Conservation (phyloP, 73 alveolate species). For the Effrenium voratum region DNA sequence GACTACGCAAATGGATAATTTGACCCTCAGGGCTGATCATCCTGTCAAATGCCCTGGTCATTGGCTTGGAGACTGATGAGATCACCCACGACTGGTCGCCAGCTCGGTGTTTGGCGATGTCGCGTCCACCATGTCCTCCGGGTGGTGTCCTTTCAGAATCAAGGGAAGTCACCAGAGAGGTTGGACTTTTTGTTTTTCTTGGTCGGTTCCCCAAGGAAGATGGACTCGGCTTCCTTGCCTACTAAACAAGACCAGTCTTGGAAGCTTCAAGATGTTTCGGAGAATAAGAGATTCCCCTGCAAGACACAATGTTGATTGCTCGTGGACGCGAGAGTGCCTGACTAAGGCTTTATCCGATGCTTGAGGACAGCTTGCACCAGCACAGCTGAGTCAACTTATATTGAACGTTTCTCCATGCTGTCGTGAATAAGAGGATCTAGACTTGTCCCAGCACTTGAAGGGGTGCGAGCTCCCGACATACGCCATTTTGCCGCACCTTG, state of each 20-base stretch:
- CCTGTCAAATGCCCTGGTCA: slow-evolving; percentile 44
- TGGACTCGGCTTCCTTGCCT: not conserved
- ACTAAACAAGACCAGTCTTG: too few species aligned
- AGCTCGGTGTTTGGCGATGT: not conserved
- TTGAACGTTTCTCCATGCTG: not conserved
- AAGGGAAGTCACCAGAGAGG: too few species aligned
- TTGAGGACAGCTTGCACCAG: not conserved
- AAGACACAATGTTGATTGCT: too few species aligned
- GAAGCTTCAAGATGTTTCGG: too few species aligned
- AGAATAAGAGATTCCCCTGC: too few species aligned
- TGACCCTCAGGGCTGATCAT: slow-evolving; percentile 41
- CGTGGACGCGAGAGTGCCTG: too few species aligned
- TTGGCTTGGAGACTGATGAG: slow-evolving; percentile 66
- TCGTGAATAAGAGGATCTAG: not conserved
- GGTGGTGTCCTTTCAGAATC: too few species aligned
- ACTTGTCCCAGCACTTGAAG: not conserved
- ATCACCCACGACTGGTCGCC: not conserved
- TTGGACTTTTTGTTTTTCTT: not conserved
- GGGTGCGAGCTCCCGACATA: not conserved
- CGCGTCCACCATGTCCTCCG: not conserved
- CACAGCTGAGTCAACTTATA: not conserved
- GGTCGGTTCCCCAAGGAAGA: not conserved
- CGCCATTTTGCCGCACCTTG: not conserved
- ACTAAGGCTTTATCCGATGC: not conserved
- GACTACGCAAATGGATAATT: too few species aligned